Evolutionary conservation across 495 filamentous ascomycete genomes (phyloP).

Genomic region (Aspergillus mulundensis): DNA sequence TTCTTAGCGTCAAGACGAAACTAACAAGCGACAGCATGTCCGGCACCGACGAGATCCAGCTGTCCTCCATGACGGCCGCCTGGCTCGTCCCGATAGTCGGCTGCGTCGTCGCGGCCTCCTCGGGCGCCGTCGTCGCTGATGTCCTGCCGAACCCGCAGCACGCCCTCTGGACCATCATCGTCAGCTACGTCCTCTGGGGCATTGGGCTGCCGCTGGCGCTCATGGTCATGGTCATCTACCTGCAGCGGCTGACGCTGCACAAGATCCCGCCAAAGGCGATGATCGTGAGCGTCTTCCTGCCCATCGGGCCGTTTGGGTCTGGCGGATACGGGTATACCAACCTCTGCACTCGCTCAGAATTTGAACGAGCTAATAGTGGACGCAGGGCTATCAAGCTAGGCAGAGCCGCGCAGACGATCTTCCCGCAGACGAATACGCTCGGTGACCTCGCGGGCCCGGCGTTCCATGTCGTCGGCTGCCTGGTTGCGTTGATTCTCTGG

Average conservation of each 20-base stretch:
- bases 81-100: slow-evolving; percentile 60
- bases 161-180: slow-evolving; percentile 53
- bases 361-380: too few species aligned
- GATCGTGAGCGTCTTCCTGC: slow-evolving; percentile 60
- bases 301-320: slow-evolving; percentile 57
- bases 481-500: slow-evolving; percentile 55
- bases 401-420: slow-evolving; percentile 42
- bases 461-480: slow-evolving; percentile 51
- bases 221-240: slow-evolving; percentile 56
- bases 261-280: slow-evolving; percentile 54
- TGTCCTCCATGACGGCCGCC: slow-evolving; percentile 52
- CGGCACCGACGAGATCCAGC: slow-evolving; percentile 23
- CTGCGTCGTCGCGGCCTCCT: slow-evolving; percentile 54
- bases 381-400: slow-evolving; percentile 52
- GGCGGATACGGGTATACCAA: slow-evolving; percentile 46
- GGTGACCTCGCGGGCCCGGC: slow-evolving; percentile 40
- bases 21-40: slow-evolving; percentile 26
- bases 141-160: slow-evolving; percentile 48
- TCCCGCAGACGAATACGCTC: slow-evolving; percentile 48
- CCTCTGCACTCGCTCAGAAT: not conserved
- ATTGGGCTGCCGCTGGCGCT: slow-evolving; percentile 53
- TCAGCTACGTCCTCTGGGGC: slow-evolving; percentile 57
- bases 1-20: too few species aligned
- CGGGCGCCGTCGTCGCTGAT: slow-evolving; percentile 53
- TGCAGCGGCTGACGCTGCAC: slow-evolving; percentile 54